A percentile compares a stretch with the other conserved stretches of the same genome.
Conservation (phyloP, 495 filamentous ascomycete genomes). For the Clohesyomyces aquaticus region DNA sequence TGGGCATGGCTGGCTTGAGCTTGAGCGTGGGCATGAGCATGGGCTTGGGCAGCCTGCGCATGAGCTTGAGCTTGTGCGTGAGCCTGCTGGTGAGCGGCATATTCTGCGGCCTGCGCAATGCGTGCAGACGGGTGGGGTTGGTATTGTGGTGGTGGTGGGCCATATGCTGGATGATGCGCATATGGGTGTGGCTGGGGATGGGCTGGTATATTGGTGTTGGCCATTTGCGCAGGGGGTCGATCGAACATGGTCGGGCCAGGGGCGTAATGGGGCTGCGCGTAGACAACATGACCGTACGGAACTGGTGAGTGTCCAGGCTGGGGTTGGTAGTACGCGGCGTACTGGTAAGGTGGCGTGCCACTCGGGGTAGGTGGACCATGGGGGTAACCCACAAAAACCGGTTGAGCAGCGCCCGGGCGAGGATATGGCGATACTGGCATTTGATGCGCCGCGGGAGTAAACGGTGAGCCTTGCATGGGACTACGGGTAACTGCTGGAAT, state of each 20-base stretch:
- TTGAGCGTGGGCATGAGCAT: not conserved
- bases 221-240: constrained; percentile 41
- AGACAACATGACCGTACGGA: constrained; percentile 42
- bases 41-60: constrained; percentile 2
- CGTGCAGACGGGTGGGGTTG: constrained; percentile 15
- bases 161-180: not conserved
- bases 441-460: constrained; percentile 56
- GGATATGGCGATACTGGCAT: constrained; percentile 47
- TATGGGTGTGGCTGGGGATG: constrained; percentile 28
- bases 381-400: not conserved
- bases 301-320: constrained; percentile 23
- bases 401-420: constrained; percentile 18
- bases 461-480: constrained; percentile 62
- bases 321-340: constrained; percentile 22
- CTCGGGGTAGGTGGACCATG: constrained; percentile 25
- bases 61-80: constrained; percentile 5
- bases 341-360: constrained; percentile 23
- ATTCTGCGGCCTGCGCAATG: constrained; percentile 9
- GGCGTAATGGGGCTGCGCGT: constrained; percentile 30
- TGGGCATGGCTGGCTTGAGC: constrained; percentile 13
- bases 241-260: constrained; percentile 37
- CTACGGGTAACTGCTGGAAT: constrained; percentile 66
- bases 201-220: constrained; percentile 41
- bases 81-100: constrained; percentile 15
- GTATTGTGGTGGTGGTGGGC: constrained; percentile 19